Evolutionary conservation across 2,329 filamentous ascomycete species (phyloP).

Genomic region (Colletotrichum euphorbiae): DNA sequence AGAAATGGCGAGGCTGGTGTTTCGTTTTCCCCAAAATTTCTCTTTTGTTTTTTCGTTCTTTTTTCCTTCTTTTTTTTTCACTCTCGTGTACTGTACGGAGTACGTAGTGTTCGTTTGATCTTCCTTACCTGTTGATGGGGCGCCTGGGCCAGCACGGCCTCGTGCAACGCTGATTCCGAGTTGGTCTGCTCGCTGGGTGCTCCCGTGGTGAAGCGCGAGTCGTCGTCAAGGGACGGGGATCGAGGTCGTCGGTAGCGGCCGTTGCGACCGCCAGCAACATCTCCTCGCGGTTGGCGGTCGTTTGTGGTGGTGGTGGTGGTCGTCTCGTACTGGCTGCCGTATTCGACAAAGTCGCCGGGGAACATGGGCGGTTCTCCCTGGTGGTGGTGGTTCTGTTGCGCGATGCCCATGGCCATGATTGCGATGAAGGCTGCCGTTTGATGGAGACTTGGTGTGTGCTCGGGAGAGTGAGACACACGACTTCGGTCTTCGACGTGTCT

Average conservation of each 20-base stretch:
- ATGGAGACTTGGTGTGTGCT: not conserved
- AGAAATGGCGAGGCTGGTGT: slow-evolving; percentile 11
- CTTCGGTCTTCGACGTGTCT: not conserved
- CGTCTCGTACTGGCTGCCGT: slow-evolving; percentile 28
- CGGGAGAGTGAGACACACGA: slow-evolving; percentile 4
- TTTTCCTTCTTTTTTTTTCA: no score
- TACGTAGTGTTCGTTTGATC: not conserved
- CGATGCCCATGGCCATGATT: slow-evolving; percentile 38
- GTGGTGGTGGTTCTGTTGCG: slow-evolving; percentile 32
- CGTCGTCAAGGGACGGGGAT: slow-evolving; percentile 37
- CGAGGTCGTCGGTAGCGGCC: slow-evolving; percentile 36
- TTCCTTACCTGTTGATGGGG: slow-evolving; percentile 33
- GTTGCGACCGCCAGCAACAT: not conserved
- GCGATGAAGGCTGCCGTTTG: slow-evolving; percentile 9
- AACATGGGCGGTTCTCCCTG: slow-evolving; percentile 33
- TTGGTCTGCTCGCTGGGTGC: slow-evolving; percentile 13
- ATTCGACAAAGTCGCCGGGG: slow-evolving; percentile 35
- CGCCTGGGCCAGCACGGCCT: slow-evolving; percentile 37
- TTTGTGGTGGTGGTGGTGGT: slow-evolving; percentile 10
- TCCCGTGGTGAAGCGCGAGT: slow-evolving; percentile 37
- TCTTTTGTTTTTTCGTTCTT: no score
- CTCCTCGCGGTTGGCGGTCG: slow-evolving; percentile 31
- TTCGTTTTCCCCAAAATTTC: not conserved
- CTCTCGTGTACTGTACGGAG: not conserved
- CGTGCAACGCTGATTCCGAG: slow-evolving; percentile 30